Conservation (phyloP, 441 rosid genomes). For the Metrosideros polymorpha region DNA sequence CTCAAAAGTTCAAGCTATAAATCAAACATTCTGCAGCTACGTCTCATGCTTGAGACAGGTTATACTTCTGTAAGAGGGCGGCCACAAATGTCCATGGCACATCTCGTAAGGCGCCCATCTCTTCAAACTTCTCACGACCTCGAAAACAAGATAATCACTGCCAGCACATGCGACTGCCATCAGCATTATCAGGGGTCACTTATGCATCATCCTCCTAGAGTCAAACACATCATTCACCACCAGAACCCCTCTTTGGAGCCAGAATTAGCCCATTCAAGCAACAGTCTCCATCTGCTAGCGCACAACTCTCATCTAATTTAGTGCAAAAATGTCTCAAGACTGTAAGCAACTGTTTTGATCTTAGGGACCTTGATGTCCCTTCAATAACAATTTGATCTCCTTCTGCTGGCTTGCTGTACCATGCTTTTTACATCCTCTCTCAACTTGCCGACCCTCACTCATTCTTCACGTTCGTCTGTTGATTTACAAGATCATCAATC, state of each 20-base stretch:
- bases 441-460: background rate
- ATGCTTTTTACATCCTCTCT: background rate
- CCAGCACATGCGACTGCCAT: background rate
- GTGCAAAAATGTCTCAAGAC: background rate
- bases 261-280: background rate
- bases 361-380: background rate
- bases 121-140: background rate
- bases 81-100: background rate
- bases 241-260: background rate
- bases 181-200: background rate
- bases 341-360: background rate
- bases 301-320: background rate
- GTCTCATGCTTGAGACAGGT: background rate
- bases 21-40: background rate
- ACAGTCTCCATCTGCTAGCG: background rate
- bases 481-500: background rate
- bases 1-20: background rate
- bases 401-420: background rate
- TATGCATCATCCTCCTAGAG: background rate
- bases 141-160: background rate
- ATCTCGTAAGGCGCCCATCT: background rate
- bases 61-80: background rate
- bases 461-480: background rate
- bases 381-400: background rate
- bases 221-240: background rate